Evolutionary conservation across 2,329 filamentous ascomycete species (phyloP), one percentile per base, ranked within the genome.

Genomic region (Neonectria magnoliae): DNA sequence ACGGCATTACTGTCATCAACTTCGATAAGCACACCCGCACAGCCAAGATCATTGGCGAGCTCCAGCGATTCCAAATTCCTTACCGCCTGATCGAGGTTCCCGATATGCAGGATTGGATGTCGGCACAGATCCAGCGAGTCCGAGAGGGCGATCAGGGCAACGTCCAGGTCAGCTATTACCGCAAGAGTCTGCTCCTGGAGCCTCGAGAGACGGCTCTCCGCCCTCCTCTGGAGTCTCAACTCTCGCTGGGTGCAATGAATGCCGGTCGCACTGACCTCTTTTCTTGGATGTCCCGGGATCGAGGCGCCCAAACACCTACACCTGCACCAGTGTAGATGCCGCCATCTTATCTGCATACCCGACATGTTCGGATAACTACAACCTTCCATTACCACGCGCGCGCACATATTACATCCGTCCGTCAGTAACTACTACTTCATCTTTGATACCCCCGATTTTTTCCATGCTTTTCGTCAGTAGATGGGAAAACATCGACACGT

Each of bases 21-120:
- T 98, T 98, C 74, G 95, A 98, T 84, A 98, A 98, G 81, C 94
- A 98, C 77, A 92, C 90, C 73, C 93, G 94, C 71, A 98, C 94
- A 3, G 94, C 95, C 50, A 96, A 94, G 80, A 97, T 98, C 76
- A 97, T 99, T 73, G 93, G 93, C 68, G 95, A 98, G 73, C 87
- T 99, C 8, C 96, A 99, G 78, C 91, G 94, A 18, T 98, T 98
- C 82, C 96, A 99, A 80, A 93, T 97, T 20, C 93, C 94, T 0
- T 98, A 98, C 78, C 88, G 91, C 7, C 86, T 99, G 18, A 87
- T 87, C 2, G 91, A 96, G 75, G 84, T 98, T 4, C 89, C 92
- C 0, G 95, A 98, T 73, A 86, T 99, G 77, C 95, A 98, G 77
- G 91, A 95, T 25, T 99, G 95, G 95, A 89, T 99, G 77, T 88